Evolutionary conservation across 1,284 basidiomycete species (phyloP), one percentile per base, ranked within the genome.

Genomic region (Marasmius oreades): DNA sequence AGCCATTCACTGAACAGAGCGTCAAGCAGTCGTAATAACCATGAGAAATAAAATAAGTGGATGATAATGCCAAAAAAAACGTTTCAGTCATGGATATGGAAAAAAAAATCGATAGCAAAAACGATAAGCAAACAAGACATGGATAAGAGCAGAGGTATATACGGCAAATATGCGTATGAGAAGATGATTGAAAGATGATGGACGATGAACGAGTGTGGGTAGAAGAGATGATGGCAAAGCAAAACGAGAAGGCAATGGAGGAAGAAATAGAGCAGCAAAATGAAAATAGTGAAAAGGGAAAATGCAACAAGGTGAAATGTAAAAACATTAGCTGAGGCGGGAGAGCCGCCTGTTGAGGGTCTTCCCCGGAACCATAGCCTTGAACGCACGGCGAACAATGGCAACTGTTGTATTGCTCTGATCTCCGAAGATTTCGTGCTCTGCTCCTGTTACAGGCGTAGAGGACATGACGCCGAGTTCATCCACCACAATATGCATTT

Each of bases 361-460:
- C 67, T 75, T 83, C 52, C 78, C 78, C 46, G 84, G 79, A 53
- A 82, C 83, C 62, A 86, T 79, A 7, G 83, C 82, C 68, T 83
- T 87, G 67, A 89, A 76, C 18, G 87, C 86, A 51, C 84, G 82
- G 24, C 80, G 78, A 52, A 89, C 79, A 59, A 82, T 74, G 11
- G 79, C 76, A 48, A 77, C 73, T n/a, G 78, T 77, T 26, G 74
- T 74, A 55, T 76, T 79, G 57, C 67, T 73, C 46, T 81, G 80
- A 53, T 82, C 80, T 66, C 73, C 77, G 47, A 61, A 60, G 22
- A 64, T 53, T 24, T 69, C 64, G 26, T 67, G 62, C 44, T 62
- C 60, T 34, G 63, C 62, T 57, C 60, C 63, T 24, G 69, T 51
- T 37, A 59, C 59, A 54, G 64, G 48, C 39, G 52, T 55, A 55